Conservation (phyloP, 345 rosid genomes). For the Melastoma malabathricum region DNA sequence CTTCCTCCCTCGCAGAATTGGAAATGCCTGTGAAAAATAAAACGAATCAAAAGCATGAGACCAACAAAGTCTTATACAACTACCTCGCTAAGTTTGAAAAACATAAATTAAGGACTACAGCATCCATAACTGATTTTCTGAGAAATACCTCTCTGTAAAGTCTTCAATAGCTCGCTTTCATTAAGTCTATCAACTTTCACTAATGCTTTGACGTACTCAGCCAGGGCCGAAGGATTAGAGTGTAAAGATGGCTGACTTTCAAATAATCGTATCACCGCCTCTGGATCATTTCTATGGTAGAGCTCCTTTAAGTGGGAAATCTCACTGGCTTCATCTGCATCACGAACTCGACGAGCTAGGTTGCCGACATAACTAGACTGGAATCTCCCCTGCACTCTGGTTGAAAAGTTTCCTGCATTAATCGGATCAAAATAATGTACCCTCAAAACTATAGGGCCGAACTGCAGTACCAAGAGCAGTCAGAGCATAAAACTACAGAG, state of each 20-base stretch:
- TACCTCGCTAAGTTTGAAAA: too few relatives aligned
- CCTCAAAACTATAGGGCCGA: too few relatives aligned
- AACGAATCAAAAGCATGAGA: not conserved
- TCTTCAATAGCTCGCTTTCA: constrained; percentile 63
- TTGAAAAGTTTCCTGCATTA: constrained; percentile 20
- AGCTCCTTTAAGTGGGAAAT: constrained; percentile 66
- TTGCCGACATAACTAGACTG: constrained; percentile 63
- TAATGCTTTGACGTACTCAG: constrained; percentile 80
- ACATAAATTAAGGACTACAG: too few relatives aligned
- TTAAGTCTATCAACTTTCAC: constrained; percentile 84
- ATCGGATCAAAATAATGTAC: not conserved
- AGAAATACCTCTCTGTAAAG: constrained; percentile 67
- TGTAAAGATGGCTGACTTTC: constrained; percentile 77
- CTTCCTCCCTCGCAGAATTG: constrained; percentile 40
- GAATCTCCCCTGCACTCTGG: constrained; percentile 27
- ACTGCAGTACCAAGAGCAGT: too few relatives aligned
- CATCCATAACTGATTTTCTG: not conserved
- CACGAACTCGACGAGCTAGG: constrained; percentile 70
- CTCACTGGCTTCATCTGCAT: constrained; percentile 53
- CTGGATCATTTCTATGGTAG: constrained; percentile 67
- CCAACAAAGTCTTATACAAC: not conserved
- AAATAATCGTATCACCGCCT: constrained; percentile 66
- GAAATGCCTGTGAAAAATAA: constrained; percentile 31
- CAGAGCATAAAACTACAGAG: not conserved
- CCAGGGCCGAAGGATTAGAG: constrained; percentile 45